Conservation (phyloP, 768 basidiomycete genomes). For the Leccinum boreale region DNA sequence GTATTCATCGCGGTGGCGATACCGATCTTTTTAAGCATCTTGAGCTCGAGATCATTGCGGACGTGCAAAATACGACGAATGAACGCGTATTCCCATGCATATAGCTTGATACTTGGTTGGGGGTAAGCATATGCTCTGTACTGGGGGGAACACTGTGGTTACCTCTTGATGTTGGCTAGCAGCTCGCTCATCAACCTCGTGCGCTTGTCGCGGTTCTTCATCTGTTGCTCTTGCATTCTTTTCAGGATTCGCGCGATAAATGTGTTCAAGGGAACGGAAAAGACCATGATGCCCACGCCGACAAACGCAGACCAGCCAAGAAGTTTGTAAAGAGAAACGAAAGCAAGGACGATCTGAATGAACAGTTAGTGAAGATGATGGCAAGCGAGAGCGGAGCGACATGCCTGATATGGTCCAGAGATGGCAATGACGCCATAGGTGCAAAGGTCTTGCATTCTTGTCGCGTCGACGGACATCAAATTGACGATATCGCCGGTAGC, state of each 20-base stretch:
- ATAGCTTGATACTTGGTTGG: conserved; percentile 74
- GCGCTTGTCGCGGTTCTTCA: conserved; percentile 88
- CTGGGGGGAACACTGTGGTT: background rate
- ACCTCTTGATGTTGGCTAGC: conserved; percentile 89
- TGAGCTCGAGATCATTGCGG: conserved; percentile 78
- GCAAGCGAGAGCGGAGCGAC: background rate
- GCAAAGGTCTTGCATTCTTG: conserved; percentile 75
- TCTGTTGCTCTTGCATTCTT: conserved; percentile 79
- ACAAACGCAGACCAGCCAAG: conserved; percentile 91
- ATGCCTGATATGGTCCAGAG: conserved; percentile 82
- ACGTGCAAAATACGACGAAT: conserved; percentile 74
- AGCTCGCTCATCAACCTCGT: conserved; percentile 91
- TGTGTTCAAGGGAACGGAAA: conserved; percentile 75
- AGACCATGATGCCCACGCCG: conserved; percentile 84
- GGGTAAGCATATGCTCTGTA: background rate
- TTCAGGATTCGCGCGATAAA: conserved; percentile 68
- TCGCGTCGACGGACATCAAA: conserved; percentile 86
- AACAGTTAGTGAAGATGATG: background rate
- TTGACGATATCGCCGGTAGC: conserved; percentile 93
- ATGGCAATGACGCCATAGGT: conserved; percentile 81
- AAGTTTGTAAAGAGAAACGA: conserved; percentile 84
- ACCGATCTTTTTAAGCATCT: conserved; percentile 80
- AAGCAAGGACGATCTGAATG: conserved; percentile 75
- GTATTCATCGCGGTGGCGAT: conserved; percentile 62
- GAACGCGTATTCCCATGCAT: conserved; percentile 95